Percentiles rank a stretch among this genome's conserved stretches.
phyloP scores from a whole-genome alignment of 805 yeast genomes.

The Saturnispora quitensis region DNA sequence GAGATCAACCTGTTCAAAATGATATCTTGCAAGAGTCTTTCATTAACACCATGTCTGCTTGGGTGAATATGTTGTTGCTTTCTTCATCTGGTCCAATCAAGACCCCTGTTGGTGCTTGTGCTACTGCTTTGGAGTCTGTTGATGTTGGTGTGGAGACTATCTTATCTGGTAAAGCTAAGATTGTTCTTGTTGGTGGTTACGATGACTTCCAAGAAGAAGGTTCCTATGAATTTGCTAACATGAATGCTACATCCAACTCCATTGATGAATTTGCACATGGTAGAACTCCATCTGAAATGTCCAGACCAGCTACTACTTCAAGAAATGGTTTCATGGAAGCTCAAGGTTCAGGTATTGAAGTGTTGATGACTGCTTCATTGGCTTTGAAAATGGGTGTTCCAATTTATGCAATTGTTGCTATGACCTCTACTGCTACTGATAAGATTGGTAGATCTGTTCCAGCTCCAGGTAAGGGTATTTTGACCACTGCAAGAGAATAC shows the following conservation, averaged over 20 bases:
- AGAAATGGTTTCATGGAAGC: slow-evolving; percentile 99
- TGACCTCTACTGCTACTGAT: slow-evolving; percentile 95
- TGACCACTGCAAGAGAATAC: slow-evolving; percentile 95
- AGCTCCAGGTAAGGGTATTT: slow-evolving; percentile 99
- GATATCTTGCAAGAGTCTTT: slow-evolving; percentile 97
- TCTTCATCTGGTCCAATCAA: slow-evolving; percentile 98
- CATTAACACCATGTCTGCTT: slow-evolving; percentile 98
- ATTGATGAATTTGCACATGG: slow-evolving; percentile 85
- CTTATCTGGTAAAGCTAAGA: slow-evolving; percentile 87
- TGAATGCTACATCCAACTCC: slow-evolving; percentile 96
- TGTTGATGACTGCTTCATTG: slow-evolving; percentile 88
- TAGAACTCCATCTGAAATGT: slow-evolving; percentile 97
- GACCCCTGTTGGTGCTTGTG: slow-evolving; percentile 99
- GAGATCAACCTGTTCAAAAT: slow-evolving; percentile 91
- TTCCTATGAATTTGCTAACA: slow-evolving; percentile 93
- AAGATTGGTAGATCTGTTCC: slow-evolving; percentile 99
- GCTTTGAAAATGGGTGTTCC: slow-evolving; percentile 99
- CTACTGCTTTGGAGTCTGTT: slow-evolving; percentile 96
- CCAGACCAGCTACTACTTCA: slow-evolving; percentile 94
- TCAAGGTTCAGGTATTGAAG: slow-evolving; percentile 98
- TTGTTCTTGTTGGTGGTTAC: slow-evolving; percentile 96
- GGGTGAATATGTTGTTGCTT: slow-evolving; percentile 97
- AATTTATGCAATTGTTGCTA: slow-evolving; percentile 87
- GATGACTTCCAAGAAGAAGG: slow-evolving; percentile 99
- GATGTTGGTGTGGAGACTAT: slow-evolving; percentile 95